phyloP scores from a whole-genome alignment of 805 yeast genomes.

The Priceomyces carsonii region DNA sequence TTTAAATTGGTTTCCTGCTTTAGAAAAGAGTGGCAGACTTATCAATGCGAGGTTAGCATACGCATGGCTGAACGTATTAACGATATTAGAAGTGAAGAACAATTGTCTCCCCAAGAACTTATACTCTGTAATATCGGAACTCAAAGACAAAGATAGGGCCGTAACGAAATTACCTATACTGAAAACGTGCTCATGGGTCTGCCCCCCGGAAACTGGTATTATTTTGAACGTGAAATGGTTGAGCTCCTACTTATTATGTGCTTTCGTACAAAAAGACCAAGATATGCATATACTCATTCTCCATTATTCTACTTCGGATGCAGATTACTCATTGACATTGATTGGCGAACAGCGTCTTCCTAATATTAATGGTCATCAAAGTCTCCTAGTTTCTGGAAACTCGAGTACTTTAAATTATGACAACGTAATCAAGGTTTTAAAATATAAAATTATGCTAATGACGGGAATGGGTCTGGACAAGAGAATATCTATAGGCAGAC shows the following conservation, averaged over 20 bases:
- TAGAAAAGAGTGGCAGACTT: conserved; percentile 24
- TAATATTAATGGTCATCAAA: conserved; percentile 6
- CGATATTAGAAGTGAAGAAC: conserved; percentile 51
- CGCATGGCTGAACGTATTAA: conserved; percentile 64
- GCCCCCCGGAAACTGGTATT: conserved; percentile 24
- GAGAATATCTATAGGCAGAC: conserved; percentile 58
- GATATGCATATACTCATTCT: conserved; percentile 1
- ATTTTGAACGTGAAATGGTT: conserved; percentile 62
- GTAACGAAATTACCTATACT: conserved; percentile 26
- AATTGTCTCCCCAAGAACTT: conserved; percentile 34
- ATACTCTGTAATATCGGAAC: conserved; percentile 23
- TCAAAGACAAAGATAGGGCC: conserved; percentile 40
- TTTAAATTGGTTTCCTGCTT: conserved; percentile 64
- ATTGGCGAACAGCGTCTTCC: conserved; percentile 5
- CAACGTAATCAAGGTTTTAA: conserved; percentile 20
- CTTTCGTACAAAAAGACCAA: conserved; percentile 13
- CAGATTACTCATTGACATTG: conserved; percentile 1
- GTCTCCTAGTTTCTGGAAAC: conserved; percentile 1
- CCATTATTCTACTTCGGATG: conserved; percentile 6
- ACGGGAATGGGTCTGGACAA: conserved; percentile 35
- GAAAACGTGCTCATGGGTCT: conserved; percentile 24
- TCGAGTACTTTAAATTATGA: conserved; percentile 6
- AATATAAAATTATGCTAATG: conserved; percentile 23
- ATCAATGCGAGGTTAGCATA: conserved; percentile 55
- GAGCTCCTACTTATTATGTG: conserved; percentile 25